Evolutionary conservation across 2,329 filamentous ascomycete species (phyloP).

Genomic region (Trematosphaeria pertusa): DNA sequence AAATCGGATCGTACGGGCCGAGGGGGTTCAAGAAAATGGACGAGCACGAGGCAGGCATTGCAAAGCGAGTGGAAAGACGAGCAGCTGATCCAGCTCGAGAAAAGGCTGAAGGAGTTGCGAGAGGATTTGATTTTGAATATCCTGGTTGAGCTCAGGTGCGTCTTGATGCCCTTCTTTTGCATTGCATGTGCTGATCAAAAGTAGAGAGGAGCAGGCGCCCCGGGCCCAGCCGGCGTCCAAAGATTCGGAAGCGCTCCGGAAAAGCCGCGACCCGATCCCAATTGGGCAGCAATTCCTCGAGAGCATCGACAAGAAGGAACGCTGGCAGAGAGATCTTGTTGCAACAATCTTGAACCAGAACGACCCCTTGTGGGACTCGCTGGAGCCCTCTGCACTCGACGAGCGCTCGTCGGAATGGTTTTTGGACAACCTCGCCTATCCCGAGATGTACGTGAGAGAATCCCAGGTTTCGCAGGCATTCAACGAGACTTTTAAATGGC

Average conservation of each 20-base stretch:
- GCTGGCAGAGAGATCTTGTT: constrained; percentile 8
- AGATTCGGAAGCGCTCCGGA: background rate
- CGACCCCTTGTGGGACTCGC: background rate
- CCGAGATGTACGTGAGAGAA: background rate
- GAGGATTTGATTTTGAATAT: background rate
- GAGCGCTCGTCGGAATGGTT: background rate
- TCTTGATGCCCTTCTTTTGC: background rate
- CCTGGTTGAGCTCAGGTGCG: background rate
- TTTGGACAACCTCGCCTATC: background rate
- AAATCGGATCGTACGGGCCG: background rate
- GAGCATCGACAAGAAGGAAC: constrained; percentile 4
- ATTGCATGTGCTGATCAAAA: background rate
- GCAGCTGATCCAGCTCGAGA: background rate
- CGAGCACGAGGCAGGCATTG: background rate
- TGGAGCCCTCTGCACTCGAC: background rate
- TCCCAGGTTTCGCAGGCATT: background rate
- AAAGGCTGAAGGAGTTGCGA: background rate
- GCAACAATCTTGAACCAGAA: background rate
- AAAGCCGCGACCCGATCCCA: background rate
- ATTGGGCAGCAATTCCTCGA: constrained; percentile 7
- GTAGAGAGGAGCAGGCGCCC: background rate
- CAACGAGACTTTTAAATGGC: background rate
- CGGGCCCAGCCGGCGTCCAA: too few species aligned
- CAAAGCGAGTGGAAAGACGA: background rate
- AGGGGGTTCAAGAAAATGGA: background rate